Percentiles rank a stretch among this genome's conserved stretches.
Evolutionary conservation across 2,329 filamentous ascomycete species (phyloP).

Genomic region (Exserohilum rostratum): DNA sequence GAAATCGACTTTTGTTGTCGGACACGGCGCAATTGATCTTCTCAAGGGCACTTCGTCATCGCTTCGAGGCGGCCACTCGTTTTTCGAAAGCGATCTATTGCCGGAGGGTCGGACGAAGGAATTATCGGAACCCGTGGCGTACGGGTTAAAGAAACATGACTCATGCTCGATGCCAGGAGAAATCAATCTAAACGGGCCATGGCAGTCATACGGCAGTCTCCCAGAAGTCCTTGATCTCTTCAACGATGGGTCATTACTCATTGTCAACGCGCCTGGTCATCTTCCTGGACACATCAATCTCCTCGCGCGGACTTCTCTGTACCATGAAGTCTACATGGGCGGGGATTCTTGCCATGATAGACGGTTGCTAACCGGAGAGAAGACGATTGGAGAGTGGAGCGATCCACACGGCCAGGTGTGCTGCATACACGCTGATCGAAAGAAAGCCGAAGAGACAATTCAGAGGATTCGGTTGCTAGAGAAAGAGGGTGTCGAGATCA

Average conservation of each 20-base stretch:
- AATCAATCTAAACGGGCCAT: conserved; percentile 38
- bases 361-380: conserved; percentile 59
- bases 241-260: conserved; percentile 54
- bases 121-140: conserved; percentile 44
- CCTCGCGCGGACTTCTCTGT: conserved; percentile 49
- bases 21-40: conserved; percentile 36
- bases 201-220: conserved; percentile 54
- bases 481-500: conserved; percentile 55
- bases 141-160: background rate
- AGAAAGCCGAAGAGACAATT: conserved; percentile 55
- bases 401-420: conserved; percentile 53
- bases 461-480: conserved; percentile 49
- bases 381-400: conserved; percentile 59
- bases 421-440: conserved; percentile 60
- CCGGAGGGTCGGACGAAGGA: conserved; percentile 52
- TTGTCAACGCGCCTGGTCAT: conserved; percentile 61
- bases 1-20: conserved; percentile 49
- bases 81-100: conserved; percentile 55
- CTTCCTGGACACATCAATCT: conserved; percentile 61
- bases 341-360: conserved; percentile 63
- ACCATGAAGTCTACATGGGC: conserved; percentile 56
- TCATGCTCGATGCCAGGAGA: background rate
- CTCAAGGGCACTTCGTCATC: conserved; percentile 29
- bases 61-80: conserved; percentile 40
- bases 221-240: conserved; percentile 57